A percentile compares a stretch with the other conserved stretches of the same genome.
phyloP scores from a whole-genome alignment of 1,284 basidiomycete species.

The Puccinia sorghi region DNA sequence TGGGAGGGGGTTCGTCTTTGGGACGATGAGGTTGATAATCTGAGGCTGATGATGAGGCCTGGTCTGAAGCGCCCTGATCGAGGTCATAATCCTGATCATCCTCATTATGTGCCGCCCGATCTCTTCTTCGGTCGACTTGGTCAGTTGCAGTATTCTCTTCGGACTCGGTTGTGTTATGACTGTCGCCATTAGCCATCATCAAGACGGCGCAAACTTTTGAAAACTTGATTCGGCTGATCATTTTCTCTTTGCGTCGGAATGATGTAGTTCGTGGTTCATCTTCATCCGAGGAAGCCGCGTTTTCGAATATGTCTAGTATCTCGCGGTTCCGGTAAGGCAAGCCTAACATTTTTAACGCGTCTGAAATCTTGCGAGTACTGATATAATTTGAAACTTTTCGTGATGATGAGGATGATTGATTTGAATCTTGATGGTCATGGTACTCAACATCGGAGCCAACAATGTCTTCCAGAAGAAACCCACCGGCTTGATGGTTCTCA shows the following conservation, averaged over 20 bases:
- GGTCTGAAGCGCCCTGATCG: conserved; percentile 2
- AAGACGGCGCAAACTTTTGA: conserved; percentile 41
- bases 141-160: conserved; percentile 9
- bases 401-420: background rate
- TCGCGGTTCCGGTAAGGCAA: conserved; percentile 36
- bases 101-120: background rate
- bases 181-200: conserved; percentile 9
- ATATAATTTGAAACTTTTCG: conserved; percentile 6
- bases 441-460: background rate
- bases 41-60: background rate
- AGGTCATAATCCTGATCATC: conserved; percentile 4
- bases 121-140: conserved; percentile 6
- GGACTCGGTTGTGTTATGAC: background rate
- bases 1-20: background rate
- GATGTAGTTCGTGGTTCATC: conserved; percentile 3
- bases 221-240: conserved; percentile 29
- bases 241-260: background rate
- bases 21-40: conserved; percentile 21
- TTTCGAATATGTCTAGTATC: conserved; percentile 38
- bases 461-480: background rate
- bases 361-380: conserved; percentile 4
- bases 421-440: background rate
- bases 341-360: conserved; percentile 28
- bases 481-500: background rate
- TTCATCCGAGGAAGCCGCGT: conserved; percentile 36